These are phyloP conservation scores for Coemansia sp. DNA, from an alignment of 192 early-diverging fungal genomes.

Conservation along the genomic window DNA sequence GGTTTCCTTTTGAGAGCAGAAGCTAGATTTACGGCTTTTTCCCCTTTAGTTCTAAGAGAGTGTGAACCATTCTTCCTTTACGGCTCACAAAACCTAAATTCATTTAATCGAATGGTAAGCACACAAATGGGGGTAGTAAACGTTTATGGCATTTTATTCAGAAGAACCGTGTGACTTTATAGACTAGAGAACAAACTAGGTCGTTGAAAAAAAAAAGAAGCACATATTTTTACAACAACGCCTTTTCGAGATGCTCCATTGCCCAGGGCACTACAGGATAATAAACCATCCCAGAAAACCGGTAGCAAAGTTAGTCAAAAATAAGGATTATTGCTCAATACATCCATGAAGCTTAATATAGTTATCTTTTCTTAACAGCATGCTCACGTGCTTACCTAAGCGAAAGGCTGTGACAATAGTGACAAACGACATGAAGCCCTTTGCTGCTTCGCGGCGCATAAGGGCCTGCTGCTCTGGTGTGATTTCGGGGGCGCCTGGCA, in stretches of 20 bases:
- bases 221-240: constrained; percentile 21
- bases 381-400: constrained; percentile 28
- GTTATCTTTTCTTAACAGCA: not conserved
- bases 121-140: not conserved
- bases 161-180: not conserved
- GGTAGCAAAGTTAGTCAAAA: not conserved
- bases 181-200: not conserved
- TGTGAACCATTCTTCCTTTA: too few relatives aligned
- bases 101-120: too few relatives aligned
- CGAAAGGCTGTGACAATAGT: constrained; percentile 47
- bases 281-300: not conserved
- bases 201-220: not conserved
- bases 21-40: too few relatives aligned
- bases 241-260: constrained; percentile 49
- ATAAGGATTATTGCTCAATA: not conserved
- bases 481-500: constrained; percentile 52
- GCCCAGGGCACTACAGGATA: constrained; percentile 51
- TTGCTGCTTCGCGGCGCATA: constrained; percentile 47
- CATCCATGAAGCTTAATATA: not conserved
- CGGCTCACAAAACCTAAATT: too few relatives aligned
- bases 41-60: too few relatives aligned
- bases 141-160: constrained; percentile 1
- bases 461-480: constrained; percentile 48
- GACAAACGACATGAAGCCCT: constrained; percentile 47
- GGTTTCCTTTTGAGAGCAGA: too few relatives aligned